Evolutionary conservation across 371 early-diverging fungal genomes (phyloP), one percentile per base, ranked within the genome.

Genomic region (Synchytrium microbalum): DNA sequence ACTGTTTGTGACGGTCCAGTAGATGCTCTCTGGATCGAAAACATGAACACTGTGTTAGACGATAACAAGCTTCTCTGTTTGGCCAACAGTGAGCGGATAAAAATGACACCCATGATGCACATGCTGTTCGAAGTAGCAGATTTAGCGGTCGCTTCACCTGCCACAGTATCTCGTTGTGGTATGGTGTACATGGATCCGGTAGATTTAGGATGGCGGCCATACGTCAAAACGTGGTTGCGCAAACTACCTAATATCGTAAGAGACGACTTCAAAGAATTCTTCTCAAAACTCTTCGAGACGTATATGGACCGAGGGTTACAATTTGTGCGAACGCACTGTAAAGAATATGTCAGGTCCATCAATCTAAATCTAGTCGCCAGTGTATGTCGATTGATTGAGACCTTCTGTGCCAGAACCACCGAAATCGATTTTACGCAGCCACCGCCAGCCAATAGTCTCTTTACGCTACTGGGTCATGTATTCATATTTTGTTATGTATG

Each of bases 1-100:
- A 84, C 84, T 14, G 79, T 86, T 1, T 80, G 78, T 61, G 86
- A 86, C 66, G 84, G 85, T 3, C 83, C 81, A n/a, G 78, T 84
- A 14, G 81, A 83, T 60, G 82, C 84, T 3, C 72, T 80, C 0
- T 86, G 86, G 86, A 84, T 86, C 59, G 85, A 84, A 61, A 68
- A 68, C 62, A 73, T 77, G 58, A 84, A 84, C 64, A 79, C 81
- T 10, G 81, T 86, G 2, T 67, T 86, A 8, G 86, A 86, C 67
- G 84, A 84, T 67, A 84, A 84, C 72, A 84, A 81, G 64, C 70
- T 82, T 1, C 71, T 86, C 13, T 81, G 83, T 25, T 66, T 86
- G 19, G 79, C 75, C 70, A 81, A 78, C 59, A 84, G 86, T 25
- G 86, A 86, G 69, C 73, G 83, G n/a, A 84, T 86, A 61, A 80